Conservation (phyloP, 768 basidiomycete species). For the Dictyophora rubrovolvata region DNA sequence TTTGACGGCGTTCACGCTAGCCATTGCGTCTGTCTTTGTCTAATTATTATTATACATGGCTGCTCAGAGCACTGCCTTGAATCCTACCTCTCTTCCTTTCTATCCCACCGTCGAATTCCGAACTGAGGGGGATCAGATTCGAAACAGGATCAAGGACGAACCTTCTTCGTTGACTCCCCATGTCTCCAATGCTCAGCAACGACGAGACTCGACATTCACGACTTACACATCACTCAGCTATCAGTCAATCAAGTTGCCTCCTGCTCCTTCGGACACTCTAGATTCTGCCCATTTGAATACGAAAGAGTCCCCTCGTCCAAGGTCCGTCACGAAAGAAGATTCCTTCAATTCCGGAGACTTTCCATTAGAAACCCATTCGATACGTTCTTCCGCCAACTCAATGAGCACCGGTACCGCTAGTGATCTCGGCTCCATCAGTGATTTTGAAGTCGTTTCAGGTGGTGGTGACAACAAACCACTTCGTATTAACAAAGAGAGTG, state of each 20-base stretch:
- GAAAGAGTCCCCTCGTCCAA: neutral
- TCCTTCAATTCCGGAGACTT: neutral
- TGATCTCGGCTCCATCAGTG: neutral
- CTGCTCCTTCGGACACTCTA: neutral
- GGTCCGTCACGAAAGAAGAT: slow-evolving; percentile 3
- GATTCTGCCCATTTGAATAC: neutral
- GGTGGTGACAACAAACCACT: neutral
- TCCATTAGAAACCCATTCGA: neutral
- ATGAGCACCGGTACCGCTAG: neutral
- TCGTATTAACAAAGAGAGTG: neutral
- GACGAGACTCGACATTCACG: slow-evolving; percentile 37
- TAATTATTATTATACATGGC: slow-evolving; percentile 31
- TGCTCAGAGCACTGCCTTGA: slow-evolving; percentile 68
- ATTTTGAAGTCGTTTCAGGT: too few species aligned
- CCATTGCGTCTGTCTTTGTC: slow-evolving; percentile 13
- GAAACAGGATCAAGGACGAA: neutral
- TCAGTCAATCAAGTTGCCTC: slow-evolving; percentile 57
- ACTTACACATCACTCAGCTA: slow-evolving; percentile 58
- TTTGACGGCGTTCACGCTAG: slow-evolving; percentile 3
- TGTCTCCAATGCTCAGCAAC: slow-evolving; percentile 32
- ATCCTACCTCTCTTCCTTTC: slow-evolving; percentile 78
- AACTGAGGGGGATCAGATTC: slow-evolving; percentile 39
- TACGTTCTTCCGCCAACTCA: neutral
- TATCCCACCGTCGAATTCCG: slow-evolving; percentile 60
- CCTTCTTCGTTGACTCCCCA: slow-evolving; percentile 10